Evolutionary conservation across 2,329 filamentous ascomycete genomes (phyloP).

Genomic region (Xylariaceae sp.): DNA sequence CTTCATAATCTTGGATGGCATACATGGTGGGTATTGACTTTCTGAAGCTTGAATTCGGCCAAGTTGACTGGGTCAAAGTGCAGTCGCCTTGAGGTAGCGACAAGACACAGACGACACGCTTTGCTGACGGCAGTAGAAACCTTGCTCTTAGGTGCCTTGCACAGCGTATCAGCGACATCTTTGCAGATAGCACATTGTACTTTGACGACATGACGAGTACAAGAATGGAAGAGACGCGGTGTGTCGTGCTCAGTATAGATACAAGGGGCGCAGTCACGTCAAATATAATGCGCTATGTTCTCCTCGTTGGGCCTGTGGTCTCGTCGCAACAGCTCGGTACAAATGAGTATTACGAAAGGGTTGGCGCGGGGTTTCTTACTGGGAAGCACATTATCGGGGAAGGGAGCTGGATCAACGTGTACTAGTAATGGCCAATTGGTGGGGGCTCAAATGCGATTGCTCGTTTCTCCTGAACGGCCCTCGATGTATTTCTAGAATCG

Average conservation of each 20-base stretch:
- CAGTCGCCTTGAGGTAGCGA: neutral
- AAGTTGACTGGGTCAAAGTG: neutral
- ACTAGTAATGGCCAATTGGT: no score
- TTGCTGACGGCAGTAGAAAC: neutral
- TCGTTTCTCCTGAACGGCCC: no score
- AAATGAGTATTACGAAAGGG: neutral
- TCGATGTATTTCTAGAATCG: no score
- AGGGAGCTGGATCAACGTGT: no score
- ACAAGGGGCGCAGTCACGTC: neutral
- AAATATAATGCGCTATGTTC: neutral
- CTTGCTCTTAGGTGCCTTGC: neutral
- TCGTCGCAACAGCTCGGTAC: neutral
- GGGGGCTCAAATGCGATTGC: no score
- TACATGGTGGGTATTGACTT: neutral
- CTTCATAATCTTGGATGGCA: slow-evolving; percentile 1
- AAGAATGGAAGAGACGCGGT: neutral
- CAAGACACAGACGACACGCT: neutral
- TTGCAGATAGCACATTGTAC: neutral
- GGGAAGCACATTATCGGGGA: neutral
- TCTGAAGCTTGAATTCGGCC: neutral
- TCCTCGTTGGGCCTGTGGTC: neutral
- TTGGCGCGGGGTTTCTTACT: neutral
- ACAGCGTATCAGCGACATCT: neutral
- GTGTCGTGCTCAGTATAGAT: neutral
- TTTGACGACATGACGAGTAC: neutral